Conservation (phyloP, 2,329 filamentous ascomycete species). For the Intubia oerlemansii region DNA sequence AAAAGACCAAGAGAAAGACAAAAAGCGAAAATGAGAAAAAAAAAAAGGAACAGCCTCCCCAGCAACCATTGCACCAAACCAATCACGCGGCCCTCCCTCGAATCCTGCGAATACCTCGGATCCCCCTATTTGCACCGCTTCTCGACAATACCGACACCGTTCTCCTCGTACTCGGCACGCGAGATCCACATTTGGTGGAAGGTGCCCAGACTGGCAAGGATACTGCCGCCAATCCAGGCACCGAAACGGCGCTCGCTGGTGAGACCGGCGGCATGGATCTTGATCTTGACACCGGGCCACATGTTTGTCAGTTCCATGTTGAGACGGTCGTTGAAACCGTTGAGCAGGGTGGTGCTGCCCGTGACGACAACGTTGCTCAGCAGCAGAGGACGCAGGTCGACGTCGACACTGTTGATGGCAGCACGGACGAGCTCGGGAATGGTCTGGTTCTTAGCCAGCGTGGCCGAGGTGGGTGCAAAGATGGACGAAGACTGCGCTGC, state of each 20-base stretch:
- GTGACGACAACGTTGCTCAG: conserved; percentile 85
- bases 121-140: conserved; percentile 90
- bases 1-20: conserved; percentile 7
- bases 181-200: conserved; percentile 99
- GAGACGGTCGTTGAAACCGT: conserved; percentile 79
- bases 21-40: too few relatives aligned
- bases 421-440: conserved; percentile 66
- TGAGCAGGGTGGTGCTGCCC: conserved; percentile 67
- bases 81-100: too few relatives aligned
- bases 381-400: conserved; percentile 66
- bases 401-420: conserved; percentile 60
- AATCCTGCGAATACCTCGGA: neutral
- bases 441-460: conserved; percentile 48
- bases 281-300: conserved; percentile 71
- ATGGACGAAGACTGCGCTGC: conserved; percentile 1
- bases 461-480: neutral
- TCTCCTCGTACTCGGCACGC: conserved; percentile 93
- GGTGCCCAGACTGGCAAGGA: conserved; percentile 81
- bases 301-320: conserved; percentile 63
- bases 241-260: conserved; percentile 76
- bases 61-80: neutral
- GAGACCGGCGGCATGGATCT: conserved; percentile 70
- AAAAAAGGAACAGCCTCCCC: too few relatives aligned
- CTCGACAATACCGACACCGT: conserved; percentile 75
- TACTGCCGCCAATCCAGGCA: conserved; percentile 91